Evolutionary conservation across 1,284 basidiomycete genomes (phyloP), one percentile per base, ranked within the genome.

Genomic region (Cutaneotrichosporon sp.): DNA sequence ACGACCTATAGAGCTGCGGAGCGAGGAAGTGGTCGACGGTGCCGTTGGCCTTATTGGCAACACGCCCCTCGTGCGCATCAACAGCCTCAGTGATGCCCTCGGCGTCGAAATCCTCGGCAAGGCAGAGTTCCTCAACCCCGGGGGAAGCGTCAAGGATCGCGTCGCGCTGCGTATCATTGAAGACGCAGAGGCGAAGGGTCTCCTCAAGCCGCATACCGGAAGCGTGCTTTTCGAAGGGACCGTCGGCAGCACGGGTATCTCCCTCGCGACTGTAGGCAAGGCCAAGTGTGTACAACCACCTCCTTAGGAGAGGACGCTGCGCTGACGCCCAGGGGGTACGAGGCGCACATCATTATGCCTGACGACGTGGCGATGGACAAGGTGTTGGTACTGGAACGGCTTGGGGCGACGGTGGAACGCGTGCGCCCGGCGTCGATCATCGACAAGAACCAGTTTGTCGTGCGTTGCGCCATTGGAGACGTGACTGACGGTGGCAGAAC

Each of bases 171-270:
- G 84, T 70, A 90, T 97, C 78, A 90, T 97, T 60, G 82, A 90
- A 57, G 89, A 97, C 67, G 96, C 96, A 0, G 96, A 98, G 72
- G 80, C 81, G 14, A 79, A 83, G 60, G 91, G 91, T 0, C 77
- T 91, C 7, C 76, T 99, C 1, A 81, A 85, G 60, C 96, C 94
- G 0, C 75, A 93, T 61, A 92, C 90, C 0, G 87, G 88, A 2
- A 96, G 89, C 0, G 85, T 91, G 14, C 91, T 99, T 44, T 98
- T 97, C 57, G 96, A 99, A 73, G 96, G 96, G 0, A 98, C 94
- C 0, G 90, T 96, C 2, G 94, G 96, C 0, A 94, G 90, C 2
- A 98, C 96, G 0, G 96, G 94, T 1, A 98, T 98, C 51, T 96
- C 91, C 0, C 85, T 98, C 44, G 93, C 96, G 0, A 96, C 88